These are phyloP conservation scores for Pezicula carpinea DNA, from an alignment of 2,329 filamentous ascomycete genomes.

Conservation along the genomic window DNA sequence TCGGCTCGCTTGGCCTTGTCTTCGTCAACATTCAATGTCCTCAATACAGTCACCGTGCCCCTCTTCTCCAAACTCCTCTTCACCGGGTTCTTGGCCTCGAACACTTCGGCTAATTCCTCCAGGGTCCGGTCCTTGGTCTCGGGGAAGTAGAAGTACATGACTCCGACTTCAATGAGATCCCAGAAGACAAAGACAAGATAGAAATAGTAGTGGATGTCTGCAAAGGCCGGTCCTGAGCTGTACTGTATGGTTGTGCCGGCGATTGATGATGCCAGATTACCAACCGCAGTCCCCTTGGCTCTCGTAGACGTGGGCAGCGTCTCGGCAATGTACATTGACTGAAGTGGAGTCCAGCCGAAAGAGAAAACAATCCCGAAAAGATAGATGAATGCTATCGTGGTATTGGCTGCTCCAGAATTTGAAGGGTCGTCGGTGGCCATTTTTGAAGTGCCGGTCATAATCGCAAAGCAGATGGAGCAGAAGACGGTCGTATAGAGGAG, in stretches of 20 bases:
- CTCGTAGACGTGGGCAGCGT: slow-evolving; percentile 40
- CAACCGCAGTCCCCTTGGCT: slow-evolving; percentile 36
- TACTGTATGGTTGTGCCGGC: slow-evolving; percentile 33
- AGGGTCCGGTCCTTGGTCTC: slow-evolving; percentile 52
- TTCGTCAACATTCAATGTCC: slow-evolving; percentile 31
- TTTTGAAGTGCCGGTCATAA: slow-evolving; percentile 45
- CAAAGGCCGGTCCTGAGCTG: slow-evolving; percentile 31
- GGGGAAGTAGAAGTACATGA: slow-evolving; percentile 47
- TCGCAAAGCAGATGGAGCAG: slow-evolving; percentile 41
- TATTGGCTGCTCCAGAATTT: slow-evolving; percentile 34
- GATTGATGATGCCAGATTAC: slow-evolving; percentile 36
- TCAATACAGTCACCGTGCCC: slow-evolving; percentile 38
- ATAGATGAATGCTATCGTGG: slow-evolving; percentile 47
- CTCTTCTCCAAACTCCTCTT: slow-evolving; percentile 31
- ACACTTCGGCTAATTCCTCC: slow-evolving; percentile 50
- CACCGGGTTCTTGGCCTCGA: slow-evolving; percentile 44
- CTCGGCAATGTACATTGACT: slow-evolving; percentile 46
- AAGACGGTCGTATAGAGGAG: slow-evolving; percentile 43
- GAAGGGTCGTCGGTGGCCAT: slow-evolving; percentile 24
- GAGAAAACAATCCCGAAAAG: slow-evolving; percentile 48
- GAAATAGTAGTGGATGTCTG: slow-evolving; percentile 32
- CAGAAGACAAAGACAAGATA: slow-evolving; percentile 28
- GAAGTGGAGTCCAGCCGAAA: slow-evolving; percentile 46
- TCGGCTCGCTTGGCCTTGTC: slow-evolving; percentile 21
- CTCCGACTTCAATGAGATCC: slow-evolving; percentile 30